These are phyloP conservation scores for Candida sanyiensis DNA, from an alignment of 805 yeast genomes.

Conservation along the genomic window DNA sequence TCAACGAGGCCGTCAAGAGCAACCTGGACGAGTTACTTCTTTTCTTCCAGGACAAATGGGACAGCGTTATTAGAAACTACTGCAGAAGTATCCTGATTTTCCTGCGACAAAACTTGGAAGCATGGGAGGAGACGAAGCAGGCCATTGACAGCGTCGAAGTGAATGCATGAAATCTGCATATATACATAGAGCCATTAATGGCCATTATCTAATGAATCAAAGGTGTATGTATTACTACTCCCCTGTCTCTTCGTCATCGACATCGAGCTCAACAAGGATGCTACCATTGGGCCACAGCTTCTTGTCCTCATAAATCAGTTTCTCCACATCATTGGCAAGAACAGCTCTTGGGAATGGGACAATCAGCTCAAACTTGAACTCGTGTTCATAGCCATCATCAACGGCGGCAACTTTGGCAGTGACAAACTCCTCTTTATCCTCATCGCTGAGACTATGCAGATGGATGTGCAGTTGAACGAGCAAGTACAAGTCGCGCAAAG, in stretches of 20 bases:
- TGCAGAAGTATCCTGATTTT: constrained; percentile 31
- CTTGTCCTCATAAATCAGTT: constrained; percentile 34
- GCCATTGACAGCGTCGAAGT: constrained; percentile 18
- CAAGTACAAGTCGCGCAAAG: constrained; percentile 43
- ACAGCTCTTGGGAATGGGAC: constrained; percentile 58
- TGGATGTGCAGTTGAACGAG: constrained; percentile 40
- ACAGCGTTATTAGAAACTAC: constrained; percentile 26
- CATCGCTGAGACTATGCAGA: constrained; percentile 12
- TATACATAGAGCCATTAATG: no score
- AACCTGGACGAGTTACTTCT: constrained; percentile 27
- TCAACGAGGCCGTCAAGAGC: constrained; percentile 28
- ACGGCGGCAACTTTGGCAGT: constrained; percentile 1
- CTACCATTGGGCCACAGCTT: constrained; percentile 71
- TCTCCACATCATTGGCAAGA: constrained; percentile 31
- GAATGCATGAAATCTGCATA: not conserved
- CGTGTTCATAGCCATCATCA: constrained; percentile 31
- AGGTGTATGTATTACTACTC: no score
- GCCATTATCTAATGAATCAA: no score
- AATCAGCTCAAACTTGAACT: constrained; percentile 49
- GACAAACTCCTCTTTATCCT: constrained; percentile 7
- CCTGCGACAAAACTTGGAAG: constrained; percentile 32
- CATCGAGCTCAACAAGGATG: constrained; percentile 43
- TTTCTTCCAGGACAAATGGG: constrained; percentile 27
- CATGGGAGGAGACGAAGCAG: constrained; percentile 35
- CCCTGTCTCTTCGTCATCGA: constrained; percentile 27